These are phyloP conservation scores for Apiospora koreana DNA, from an alignment of 2,329 filamentous ascomycete genomes.

Conservation along the genomic window DNA sequence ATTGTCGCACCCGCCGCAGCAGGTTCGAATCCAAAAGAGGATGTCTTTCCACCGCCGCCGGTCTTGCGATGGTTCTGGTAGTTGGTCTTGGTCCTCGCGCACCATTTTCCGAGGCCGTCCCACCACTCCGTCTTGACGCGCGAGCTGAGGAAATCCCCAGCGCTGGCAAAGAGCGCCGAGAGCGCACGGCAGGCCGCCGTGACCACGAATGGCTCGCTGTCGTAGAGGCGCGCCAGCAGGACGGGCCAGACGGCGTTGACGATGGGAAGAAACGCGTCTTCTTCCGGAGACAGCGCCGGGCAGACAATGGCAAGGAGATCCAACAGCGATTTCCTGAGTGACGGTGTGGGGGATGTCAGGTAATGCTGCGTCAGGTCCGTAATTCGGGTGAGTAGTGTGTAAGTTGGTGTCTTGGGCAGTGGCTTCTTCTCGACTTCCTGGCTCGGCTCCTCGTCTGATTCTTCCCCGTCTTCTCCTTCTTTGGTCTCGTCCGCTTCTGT, in stretches of 20 bases:
- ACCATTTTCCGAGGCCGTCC: slow-evolving; percentile 53
- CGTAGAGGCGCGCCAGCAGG: slow-evolving; percentile 66
- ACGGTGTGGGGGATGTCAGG: slow-evolving; percentile 79
- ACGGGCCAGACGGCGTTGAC: slow-evolving; percentile 92
- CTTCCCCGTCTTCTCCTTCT: slow-evolving; percentile 30
- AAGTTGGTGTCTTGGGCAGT: slow-evolving; percentile 73
- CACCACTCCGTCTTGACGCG: slow-evolving; percentile 76
- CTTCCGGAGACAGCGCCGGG: slow-evolving; percentile 71
- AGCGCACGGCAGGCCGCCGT: slow-evolving; percentile 72
- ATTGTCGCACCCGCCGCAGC: neutral
- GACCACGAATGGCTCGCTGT: slow-evolving; percentile 67
- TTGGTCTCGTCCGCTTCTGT: slow-evolving; percentile 26
- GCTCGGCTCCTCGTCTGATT: slow-evolving; percentile 36
- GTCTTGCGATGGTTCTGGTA: neutral
- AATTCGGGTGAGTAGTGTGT: slow-evolving; percentile 79
- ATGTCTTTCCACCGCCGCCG: neutral
- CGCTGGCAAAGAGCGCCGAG: slow-evolving; percentile 65
- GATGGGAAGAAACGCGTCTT: slow-evolving; percentile 83
- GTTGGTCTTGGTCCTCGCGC: slow-evolving; percentile 41
- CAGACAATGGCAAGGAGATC: slow-evolving; percentile 73
- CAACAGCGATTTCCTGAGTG: slow-evolving; percentile 76
- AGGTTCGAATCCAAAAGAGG: slow-evolving; percentile 12
- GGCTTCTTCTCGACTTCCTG: slow-evolving; percentile 50
- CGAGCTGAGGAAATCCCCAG: slow-evolving; percentile 78
- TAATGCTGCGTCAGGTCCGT: slow-evolving; percentile 86